A percentile compares a stretch with the other conserved stretches of the same genome.
phyloP scores from a whole-genome alignment of 164 flowering plant genomes.

The Magnolia officinalis region DNA sequence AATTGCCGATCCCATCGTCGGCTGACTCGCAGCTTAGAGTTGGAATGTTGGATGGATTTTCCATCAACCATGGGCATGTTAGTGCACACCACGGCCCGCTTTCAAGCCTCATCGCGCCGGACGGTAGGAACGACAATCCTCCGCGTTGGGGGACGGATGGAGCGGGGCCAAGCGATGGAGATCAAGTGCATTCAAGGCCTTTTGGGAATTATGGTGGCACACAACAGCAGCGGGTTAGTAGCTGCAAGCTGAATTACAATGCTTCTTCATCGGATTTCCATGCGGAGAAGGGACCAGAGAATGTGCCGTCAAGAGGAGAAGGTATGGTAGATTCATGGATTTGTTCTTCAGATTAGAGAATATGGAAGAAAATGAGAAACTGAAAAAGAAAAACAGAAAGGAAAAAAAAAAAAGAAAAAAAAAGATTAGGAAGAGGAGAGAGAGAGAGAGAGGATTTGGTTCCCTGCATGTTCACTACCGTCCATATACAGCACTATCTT shows the following conservation, averaged over 20 bases:
- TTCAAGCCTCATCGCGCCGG: slow-evolving; percentile 12
- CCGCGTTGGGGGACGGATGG: slow-evolving; percentile 15
- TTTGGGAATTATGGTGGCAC: slow-evolving; percentile 20
- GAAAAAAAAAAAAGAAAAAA: not conserved
- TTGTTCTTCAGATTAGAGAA: slow-evolving; percentile 42
- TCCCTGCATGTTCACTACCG: not conserved
- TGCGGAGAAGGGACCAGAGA: slow-evolving; percentile 40
- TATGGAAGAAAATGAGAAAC: not conserved
- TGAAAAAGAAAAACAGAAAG: not conserved
- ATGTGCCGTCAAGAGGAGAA: slow-evolving; percentile 40
- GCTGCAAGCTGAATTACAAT: slow-evolving; percentile 35
- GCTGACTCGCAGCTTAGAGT: slow-evolving; percentile 9
- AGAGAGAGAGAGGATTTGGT: slow-evolving; percentile 1
- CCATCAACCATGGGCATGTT: slow-evolving; percentile 5
- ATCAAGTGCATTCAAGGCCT: slow-evolving; percentile 19
- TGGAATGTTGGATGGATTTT: slow-evolving; percentile 17
- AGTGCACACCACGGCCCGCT: slow-evolving; percentile 17
- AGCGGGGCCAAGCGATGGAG: slow-evolving; percentile 9
- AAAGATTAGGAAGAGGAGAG: not conserved
- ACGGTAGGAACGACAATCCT: slow-evolving; percentile 4
- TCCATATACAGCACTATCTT: not conserved
- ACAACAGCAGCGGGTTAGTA: slow-evolving; percentile 5
- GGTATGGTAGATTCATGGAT: slow-evolving; percentile 63
- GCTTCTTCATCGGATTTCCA: slow-evolving; percentile 27
- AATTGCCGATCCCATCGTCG: not conserved